These are phyloP conservation scores for Pestalotiopsis sp. DNA, from an alignment of 2,329 filamentous ascomycete species.

Conservation along the genomic window DNA sequence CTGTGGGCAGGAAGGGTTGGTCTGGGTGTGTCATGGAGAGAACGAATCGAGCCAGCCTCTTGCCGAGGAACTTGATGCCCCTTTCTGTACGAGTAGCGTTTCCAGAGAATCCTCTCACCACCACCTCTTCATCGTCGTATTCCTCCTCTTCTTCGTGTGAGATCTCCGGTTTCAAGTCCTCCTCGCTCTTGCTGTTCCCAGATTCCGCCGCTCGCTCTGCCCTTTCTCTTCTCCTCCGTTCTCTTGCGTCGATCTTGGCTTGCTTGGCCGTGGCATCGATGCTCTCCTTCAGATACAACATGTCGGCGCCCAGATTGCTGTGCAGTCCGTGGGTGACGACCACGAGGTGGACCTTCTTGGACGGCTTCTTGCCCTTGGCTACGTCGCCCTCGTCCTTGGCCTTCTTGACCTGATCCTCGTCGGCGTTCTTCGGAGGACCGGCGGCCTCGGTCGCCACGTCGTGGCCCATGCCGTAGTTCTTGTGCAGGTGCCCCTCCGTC, in stretches of 20 bases:
- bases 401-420: constrained; percentile 9
- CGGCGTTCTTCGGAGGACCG: constrained; percentile 16
- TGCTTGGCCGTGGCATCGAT: constrained; percentile 83
- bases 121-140: constrained; percentile 78
- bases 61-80: constrained; percentile 96
- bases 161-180: constrained; percentile 9
- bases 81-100: constrained; percentile 91
- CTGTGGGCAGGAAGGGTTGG: constrained; percentile 76
- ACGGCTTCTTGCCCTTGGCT: constrained; percentile 46
- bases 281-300: constrained; percentile 96
- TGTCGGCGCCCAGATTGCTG: constrained; percentile 92
- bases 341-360: constrained; percentile 85
- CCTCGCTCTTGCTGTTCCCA: constrained; percentile 26
- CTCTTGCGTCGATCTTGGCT: constrained; percentile 68
- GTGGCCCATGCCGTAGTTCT: constrained; percentile 25
- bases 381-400: constrained; percentile 14
- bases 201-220: constrained; percentile 29
- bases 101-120: constrained; percentile 86
- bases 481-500: constrained; percentile 26
- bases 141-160: constrained; percentile 46
- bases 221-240: constrained; percentile 54
- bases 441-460: constrained; percentile 20
- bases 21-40: constrained; percentile 90
- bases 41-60: constrained; percentile 88
- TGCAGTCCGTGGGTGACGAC: constrained; percentile 92